Evolutionary conservation across 148 eudicot genomes (phyloP).

Genomic region (Diospyros lotus): DNA sequence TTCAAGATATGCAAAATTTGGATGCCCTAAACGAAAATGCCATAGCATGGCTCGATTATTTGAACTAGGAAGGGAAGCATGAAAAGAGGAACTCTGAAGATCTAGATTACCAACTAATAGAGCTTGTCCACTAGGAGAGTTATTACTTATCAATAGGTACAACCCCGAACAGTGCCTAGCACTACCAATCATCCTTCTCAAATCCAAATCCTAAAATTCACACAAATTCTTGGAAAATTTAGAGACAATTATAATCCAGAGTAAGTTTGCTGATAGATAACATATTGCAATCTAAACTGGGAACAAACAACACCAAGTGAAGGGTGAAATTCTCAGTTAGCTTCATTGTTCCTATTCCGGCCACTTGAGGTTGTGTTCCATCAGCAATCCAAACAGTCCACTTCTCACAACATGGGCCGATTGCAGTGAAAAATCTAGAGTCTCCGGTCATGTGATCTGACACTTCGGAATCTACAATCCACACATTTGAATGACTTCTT

Average conservation of each 20-base stretch:
- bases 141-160: neutral
- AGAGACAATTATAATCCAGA: neutral
- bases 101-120: neutral
- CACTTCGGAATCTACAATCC: conserved; percentile 6
- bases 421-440: neutral
- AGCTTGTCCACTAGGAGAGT: neutral
- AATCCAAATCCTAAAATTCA: no score
- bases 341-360: neutral
- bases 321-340: neutral
- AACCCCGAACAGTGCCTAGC: conserved; percentile 1
- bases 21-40: neutral
- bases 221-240: neutral
- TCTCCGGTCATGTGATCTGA: conserved; percentile 11
- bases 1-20: neutral
- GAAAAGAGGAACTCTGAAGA: no score
- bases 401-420: conserved; percentile 5
- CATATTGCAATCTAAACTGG: neutral
- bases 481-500: neutral
- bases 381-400: conserved; percentile 6
- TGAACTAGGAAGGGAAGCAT: neutral
- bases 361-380: neutral
- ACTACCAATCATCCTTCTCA: neutral
- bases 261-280: conserved; percentile 7
- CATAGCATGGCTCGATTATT: neutral
- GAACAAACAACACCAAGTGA: neutral